Evolutionary conservation across 441 rosid species (phyloP).

Genomic region (Eruca vesicaria): DNA sequence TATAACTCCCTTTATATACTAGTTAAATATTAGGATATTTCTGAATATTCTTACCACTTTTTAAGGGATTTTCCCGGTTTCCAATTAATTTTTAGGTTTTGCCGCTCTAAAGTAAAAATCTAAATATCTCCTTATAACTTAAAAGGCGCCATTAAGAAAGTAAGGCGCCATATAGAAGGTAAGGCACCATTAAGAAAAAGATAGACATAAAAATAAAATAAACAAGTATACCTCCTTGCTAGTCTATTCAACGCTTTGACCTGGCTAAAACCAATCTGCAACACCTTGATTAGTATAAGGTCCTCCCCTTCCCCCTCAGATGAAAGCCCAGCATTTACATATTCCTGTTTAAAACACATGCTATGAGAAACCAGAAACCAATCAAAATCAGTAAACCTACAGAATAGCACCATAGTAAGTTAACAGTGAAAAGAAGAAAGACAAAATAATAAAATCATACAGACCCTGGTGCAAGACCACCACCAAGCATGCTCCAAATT

Average conservation of each 20-base stretch:
- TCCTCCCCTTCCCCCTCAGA: no score
- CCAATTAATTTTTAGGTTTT: neutral
- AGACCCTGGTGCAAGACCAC: constrained; percentile 96
- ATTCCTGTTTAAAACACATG: no score
- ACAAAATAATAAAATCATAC: constrained; percentile 1
- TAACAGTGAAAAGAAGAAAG: neutral
- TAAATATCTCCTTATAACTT: neutral
- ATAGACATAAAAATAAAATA: no score
- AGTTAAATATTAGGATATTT: neutral
- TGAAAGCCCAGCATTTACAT: no score
- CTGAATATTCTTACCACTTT: neutral
- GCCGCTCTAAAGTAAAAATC: neutral
- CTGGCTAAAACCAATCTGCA: no score
- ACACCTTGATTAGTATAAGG: no score
- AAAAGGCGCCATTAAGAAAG: no score
- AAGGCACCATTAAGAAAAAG: no score
- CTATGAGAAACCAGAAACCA: constrained; percentile 29
- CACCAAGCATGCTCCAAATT: constrained; percentile 89
- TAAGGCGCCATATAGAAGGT: no score
- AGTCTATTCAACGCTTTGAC: no score
- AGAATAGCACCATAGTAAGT: constrained; percentile 1
- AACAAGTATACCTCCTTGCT: no score
- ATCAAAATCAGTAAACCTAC: constrained; percentile 80
- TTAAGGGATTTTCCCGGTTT: neutral
- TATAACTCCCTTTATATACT: neutral